phyloP scores from a whole-genome alignment of 192 early-diverging fungal species.

The Chytriomyces hyalinus region DNA sequence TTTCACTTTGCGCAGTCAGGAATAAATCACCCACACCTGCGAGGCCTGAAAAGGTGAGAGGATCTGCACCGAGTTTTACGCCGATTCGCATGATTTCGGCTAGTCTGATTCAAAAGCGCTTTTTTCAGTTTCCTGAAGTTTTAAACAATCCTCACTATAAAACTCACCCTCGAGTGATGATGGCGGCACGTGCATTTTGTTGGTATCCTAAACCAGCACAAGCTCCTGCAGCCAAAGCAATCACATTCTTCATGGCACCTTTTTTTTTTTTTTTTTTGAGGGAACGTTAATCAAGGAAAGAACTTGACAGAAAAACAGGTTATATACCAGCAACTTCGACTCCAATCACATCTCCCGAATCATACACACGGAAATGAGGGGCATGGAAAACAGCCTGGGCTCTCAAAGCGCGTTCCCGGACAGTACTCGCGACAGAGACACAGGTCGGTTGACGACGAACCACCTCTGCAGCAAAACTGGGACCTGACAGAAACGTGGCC shows the following conservation, averaged over 20 bases:
- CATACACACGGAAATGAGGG: slow-evolving; percentile 58
- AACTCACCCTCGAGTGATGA: slow-evolving; percentile 54
- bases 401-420: slow-evolving; percentile 37
- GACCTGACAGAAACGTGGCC: slow-evolving; percentile 56
- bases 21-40: slow-evolving; percentile 56
- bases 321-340: slow-evolving; percentile 47
- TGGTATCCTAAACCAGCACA: slow-evolving; percentile 56
- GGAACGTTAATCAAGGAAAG: too few species aligned
- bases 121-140: neutral
- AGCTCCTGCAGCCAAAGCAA: slow-evolving; percentile 55
- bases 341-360: slow-evolving; percentile 49
- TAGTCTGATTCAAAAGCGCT: slow-evolving; percentile 19
- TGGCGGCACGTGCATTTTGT: slow-evolving; percentile 56
- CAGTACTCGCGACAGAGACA: slow-evolving; percentile 49
- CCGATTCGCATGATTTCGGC: slow-evolving; percentile 56
- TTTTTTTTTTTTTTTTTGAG: too few species aligned
- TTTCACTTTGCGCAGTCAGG: slow-evolving; percentile 54
- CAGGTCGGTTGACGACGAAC: slow-evolving; percentile 52
- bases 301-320: too few species aligned
- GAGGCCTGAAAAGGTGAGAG: slow-evolving; percentile 57
- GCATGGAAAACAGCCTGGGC: slow-evolving; percentile 57
- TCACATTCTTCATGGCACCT: slow-evolving; percentile 57
- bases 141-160: too few species aligned
- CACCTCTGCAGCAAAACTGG: slow-evolving; percentile 58
- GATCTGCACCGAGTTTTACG: slow-evolving; percentile 55